Percentiles rank a stretch among this genome's conserved stretches.
Evolutionary conservation across 2,329 filamentous ascomycete genomes (phyloP).

Genomic region (Paramyrothecium roridum): DNA sequence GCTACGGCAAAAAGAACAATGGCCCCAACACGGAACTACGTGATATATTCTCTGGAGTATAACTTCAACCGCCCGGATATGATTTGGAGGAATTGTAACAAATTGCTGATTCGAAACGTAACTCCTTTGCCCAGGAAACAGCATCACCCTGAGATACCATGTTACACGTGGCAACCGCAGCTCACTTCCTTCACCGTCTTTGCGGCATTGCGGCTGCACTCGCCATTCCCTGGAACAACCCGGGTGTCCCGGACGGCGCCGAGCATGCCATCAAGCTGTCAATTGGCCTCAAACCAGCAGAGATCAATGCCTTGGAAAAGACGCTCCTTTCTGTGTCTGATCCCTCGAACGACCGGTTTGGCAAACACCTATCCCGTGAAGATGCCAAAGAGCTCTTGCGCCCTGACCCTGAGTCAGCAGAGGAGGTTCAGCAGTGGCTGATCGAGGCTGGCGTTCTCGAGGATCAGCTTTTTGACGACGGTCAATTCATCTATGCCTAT

Average conservation of each 20-base stretch:
- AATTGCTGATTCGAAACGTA: neutral
- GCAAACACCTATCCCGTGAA: conserved; percentile 43
- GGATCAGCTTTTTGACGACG: conserved; percentile 29
- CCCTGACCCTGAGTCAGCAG: conserved; percentile 34
- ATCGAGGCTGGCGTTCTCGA: conserved; percentile 30
- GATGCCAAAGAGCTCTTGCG: conserved; percentile 46
- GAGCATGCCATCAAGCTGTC: conserved; percentile 20
- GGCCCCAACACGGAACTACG: neutral
- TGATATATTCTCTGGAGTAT: neutral
- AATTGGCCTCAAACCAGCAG: conserved; percentile 22
- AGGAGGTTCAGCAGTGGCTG: conserved; percentile 44
- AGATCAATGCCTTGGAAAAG: conserved; percentile 31
- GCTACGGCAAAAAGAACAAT: neutral
- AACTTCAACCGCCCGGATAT: neutral
- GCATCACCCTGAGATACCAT: neutral
- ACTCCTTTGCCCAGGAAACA: neutral
- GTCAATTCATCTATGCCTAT: conserved; percentile 38
- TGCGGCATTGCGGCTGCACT: neutral
- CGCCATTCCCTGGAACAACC: neutral
- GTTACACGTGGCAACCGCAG: neutral
- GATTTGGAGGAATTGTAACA: neutral
- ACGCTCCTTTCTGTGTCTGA: conserved; percentile 46
- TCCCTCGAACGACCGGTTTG: conserved; percentile 42
- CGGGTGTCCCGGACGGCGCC: neutral
- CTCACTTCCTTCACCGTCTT: neutral